Evolutionary conservation across 495 filamentous ascomycete species (phyloP).

Genomic region (Neurospora sp.): DNA sequence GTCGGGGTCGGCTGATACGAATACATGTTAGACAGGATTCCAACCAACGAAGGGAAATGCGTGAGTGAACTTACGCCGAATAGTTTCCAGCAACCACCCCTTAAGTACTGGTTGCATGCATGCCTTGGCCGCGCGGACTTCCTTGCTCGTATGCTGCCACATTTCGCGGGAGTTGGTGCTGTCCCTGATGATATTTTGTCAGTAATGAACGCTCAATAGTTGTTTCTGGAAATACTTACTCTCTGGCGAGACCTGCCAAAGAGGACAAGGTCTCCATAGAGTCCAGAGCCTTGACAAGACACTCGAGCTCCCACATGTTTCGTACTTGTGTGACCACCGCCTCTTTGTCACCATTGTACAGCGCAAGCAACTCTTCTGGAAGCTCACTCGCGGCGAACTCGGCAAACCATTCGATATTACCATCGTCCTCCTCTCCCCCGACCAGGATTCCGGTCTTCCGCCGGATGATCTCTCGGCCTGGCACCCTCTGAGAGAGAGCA

Average conservation of each 20-base stretch:
- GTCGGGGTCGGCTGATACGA: constrained; percentile 27
- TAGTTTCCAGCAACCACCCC: constrained; percentile 30
- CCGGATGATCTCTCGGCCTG: constrained; percentile 32
- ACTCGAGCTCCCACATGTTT: constrained; percentile 65
- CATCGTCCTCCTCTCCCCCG: constrained; percentile 12
- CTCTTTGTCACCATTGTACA: constrained; percentile 22
- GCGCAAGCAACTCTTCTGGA: constrained; percentile 24
- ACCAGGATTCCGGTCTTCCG: constrained; percentile 23
- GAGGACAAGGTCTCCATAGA: constrained; percentile 48
- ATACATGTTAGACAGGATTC: not conserved
- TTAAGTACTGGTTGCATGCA: constrained; percentile 36
- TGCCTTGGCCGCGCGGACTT: constrained; percentile 30
- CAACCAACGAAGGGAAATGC: not conserved
- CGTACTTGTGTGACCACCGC: constrained; percentile 44
- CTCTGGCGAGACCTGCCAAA: constrained; percentile 31
- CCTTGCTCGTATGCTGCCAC: constrained; percentile 28
- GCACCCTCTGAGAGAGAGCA: constrained; percentile 43
- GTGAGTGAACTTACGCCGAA: constrained; percentile 21
- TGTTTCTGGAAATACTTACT: constrained; percentile 22
- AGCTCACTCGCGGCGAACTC: constrained; percentile 25
- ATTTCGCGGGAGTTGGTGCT: constrained; percentile 29
- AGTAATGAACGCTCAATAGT: not conserved
- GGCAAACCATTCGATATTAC: constrained; percentile 31
- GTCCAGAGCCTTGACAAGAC: constrained; percentile 55
- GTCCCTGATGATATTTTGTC: constrained; percentile 12